A percentile compares a stretch with the other conserved stretches of the same genome.
Evolutionary conservation across 2,329 filamentous ascomycete genomes (phyloP).

Genomic region (Nigrograna mackinnonii): DNA sequence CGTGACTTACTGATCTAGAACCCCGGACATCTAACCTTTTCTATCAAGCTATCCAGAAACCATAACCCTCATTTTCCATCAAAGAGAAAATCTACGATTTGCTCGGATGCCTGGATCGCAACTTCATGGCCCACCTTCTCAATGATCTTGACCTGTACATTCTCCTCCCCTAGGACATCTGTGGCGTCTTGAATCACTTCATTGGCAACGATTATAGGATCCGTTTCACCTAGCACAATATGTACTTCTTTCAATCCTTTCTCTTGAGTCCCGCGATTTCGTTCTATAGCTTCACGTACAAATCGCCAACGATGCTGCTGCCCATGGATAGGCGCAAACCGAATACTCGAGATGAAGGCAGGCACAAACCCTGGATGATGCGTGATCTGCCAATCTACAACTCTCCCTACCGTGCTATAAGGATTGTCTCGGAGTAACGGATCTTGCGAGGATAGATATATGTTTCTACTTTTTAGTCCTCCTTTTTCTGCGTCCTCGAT

Average conservation of each 20-base stretch:
- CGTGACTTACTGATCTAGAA: too few species aligned
- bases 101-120: constrained; percentile 63
- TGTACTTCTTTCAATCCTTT: constrained; percentile 57
- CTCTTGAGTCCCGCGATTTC: constrained; percentile 30
- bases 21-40: too few species aligned
- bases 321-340: constrained; percentile 69
- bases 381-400: constrained; percentile 71
- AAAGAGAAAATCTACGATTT: too few species aligned
- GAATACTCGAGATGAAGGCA: constrained; percentile 72
- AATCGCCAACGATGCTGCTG: constrained; percentile 65
- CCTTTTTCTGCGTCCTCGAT: constrained; percentile 10
- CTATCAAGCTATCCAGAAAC: too few species aligned
- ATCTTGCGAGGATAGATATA: constrained; percentile 24
- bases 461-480: constrained; percentile 7
- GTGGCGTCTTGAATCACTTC: constrained; percentile 67
- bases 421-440: constrained; percentile 56
- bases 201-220: constrained; percentile 68
- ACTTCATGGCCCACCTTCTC: constrained; percentile 69
- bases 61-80: too few species aligned
- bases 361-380: constrained; percentile 69
- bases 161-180: constrained; percentile 58
- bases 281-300: constrained; percentile 48
- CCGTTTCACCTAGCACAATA: constrained; percentile 67
- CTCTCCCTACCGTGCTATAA: constrained; percentile 60
- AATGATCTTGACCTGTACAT: constrained; percentile 61